These are phyloP conservation scores for Gynochthodes officinalis DNA, from an alignment of 257 asterid species.

Conservation along the genomic window DNA sequence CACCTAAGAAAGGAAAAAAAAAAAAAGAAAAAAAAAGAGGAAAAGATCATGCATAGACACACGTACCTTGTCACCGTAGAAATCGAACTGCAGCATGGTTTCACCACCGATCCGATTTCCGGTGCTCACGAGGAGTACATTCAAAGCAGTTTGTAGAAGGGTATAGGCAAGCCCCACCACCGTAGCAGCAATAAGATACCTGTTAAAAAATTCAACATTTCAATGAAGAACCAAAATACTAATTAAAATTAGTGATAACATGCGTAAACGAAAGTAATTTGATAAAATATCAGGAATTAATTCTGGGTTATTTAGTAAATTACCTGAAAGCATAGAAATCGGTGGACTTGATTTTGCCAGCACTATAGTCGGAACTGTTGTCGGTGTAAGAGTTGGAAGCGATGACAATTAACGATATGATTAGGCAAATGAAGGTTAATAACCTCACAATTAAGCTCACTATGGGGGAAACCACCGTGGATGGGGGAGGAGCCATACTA, in stretches of 20 bases:
- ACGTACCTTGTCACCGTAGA: constrained; percentile 43
- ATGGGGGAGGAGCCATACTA: constrained; percentile 24
- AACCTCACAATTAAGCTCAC: constrained; percentile 27
- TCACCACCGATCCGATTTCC: constrained; percentile 42
- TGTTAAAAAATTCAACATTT: background rate
- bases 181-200: constrained; percentile 35
- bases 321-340: constrained; percentile 25
- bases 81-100: constrained; percentile 29
- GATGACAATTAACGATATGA: constrained; percentile 29
- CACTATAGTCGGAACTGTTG: background rate
- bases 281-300: too few species aligned
- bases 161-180: constrained; percentile 34
- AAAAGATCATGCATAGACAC: too few species aligned
- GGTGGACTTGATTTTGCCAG: constrained; percentile 20
- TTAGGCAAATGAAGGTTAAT: constrained; percentile 26
- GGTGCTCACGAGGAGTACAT: constrained; percentile 24
- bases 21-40: too few species aligned
- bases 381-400: constrained; percentile 22
- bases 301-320: too few species aligned
- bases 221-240: too few species aligned
- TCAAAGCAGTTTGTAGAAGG: constrained; percentile 28
- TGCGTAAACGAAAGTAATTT: too few species aligned
- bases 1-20: too few species aligned
- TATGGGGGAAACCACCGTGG: constrained; percentile 27
- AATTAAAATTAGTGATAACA: too few species aligned